These are phyloP conservation scores for Penicillium verhagenii DNA, from an alignment of 495 filamentous ascomycete genomes.

Conservation along the genomic window DNA sequence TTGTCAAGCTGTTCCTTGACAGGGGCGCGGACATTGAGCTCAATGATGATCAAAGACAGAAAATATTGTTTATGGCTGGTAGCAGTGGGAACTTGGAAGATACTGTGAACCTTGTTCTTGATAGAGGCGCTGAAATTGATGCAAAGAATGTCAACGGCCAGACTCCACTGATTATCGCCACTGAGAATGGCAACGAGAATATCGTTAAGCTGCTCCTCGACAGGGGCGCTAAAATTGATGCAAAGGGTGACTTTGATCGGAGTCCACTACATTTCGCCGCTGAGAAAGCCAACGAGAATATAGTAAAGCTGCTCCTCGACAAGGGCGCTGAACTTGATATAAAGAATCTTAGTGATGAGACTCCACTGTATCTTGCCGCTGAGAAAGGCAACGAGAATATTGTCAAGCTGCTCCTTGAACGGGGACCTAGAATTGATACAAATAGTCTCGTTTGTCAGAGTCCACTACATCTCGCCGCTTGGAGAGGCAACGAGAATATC, in stretches of 20 bases:
- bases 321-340: not conserved
- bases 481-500: not conserved
- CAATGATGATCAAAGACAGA: too few species aligned
- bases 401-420: not conserved
- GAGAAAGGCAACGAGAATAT: not conserved
- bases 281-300: not conserved
- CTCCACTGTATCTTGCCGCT: not conserved
- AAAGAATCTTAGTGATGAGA: not conserved
- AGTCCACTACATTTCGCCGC: not conserved
- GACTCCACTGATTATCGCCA: too few species aligned
- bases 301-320: not conserved
- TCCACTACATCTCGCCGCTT: not conserved
- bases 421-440: not conserved
- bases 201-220: not conserved
- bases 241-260: not conserved
- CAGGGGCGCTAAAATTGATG: not conserved
- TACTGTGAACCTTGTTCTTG: not conserved
- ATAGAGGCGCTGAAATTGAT: not conserved
- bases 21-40: too few species aligned
- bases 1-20: too few species aligned
- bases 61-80: too few species aligned
- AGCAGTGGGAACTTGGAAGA: too few species aligned
- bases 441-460: not conserved
- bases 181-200: too few species aligned
- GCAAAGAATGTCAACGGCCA: not conserved